Evolutionary conservation across 2,329 filamentous ascomycete genomes (phyloP), one percentile per base, ranked within the genome.

Genomic region (Arthroderma uncinatum): DNA sequence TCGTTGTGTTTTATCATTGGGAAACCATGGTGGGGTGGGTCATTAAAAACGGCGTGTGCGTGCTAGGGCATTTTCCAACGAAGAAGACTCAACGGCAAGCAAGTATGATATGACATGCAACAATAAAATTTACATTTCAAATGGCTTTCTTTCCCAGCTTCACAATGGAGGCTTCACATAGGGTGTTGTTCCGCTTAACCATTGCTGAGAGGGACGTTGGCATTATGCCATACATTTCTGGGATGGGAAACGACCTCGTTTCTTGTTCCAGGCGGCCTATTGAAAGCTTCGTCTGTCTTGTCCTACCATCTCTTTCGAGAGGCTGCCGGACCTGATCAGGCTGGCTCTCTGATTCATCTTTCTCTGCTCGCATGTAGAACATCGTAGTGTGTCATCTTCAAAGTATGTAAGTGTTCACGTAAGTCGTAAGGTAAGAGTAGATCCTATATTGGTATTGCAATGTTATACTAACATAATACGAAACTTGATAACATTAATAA

Each of bases 101-200:
- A 54, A 54, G 36, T 40, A 54, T 54, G 36, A 42, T 55, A 42
- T 42, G 37, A 57, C 53, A 60, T 55, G 56, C 55, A 60, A 56
- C 40, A 53, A 48, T 48, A 56, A 58, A 53, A 34, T 23, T 55
- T 25, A 44, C 47, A 56, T 56, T 58, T 57, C 50, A 55, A 30
- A 54, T 57, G 56, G 59, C 59, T 58, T 36, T 36, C 50, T 40
- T 23, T 42, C 76, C 71, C 69, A 73, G 71, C 74, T 69, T 71
- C 70, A 74, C 76, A 78, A 79, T 80, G 78, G 76, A 79, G 77
- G 77, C 76, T 76, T 78, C 78, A 79, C 77, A 67, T 72, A 68
- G 72, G 77, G 78, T 79, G 78, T 75, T 72, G 71, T 71, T 74
- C 78, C 78, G 78, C 71, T 75, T 76, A 80, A 79, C 77, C 78